Evolutionary conservation across 2,329 filamentous ascomycete genomes (phyloP).

Genomic region (Ophiostoma sp.): DNA sequence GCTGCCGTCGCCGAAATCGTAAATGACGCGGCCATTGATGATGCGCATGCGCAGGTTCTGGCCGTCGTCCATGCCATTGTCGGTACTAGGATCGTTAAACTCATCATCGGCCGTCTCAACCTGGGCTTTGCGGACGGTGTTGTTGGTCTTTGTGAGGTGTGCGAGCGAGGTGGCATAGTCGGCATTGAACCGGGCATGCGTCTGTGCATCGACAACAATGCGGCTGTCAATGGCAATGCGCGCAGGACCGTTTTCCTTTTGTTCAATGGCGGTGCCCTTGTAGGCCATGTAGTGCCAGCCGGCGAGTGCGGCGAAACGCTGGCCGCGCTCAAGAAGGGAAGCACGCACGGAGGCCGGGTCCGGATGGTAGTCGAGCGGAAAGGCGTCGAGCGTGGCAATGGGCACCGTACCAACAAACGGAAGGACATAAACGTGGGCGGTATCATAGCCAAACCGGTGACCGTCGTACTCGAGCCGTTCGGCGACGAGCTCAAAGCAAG

Average conservation of each 20-base stretch:
- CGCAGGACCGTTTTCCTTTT: conserved; percentile 21
- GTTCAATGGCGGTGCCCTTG: conserved; percentile 32
- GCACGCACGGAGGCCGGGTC: conserved; percentile 38
- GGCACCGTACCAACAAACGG: conserved; percentile 43
- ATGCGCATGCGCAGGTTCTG: background rate
- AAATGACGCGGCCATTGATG: background rate
- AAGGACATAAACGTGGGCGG: conserved; percentile 37
- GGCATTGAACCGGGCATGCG: conserved; percentile 31
- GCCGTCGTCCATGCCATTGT: background rate
- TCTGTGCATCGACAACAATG: conserved; percentile 38
- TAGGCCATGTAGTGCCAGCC: conserved; percentile 50
- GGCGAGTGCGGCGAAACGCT: conserved; percentile 44
- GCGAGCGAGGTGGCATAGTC: background rate
- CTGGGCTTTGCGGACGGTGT: conserved; percentile 23
- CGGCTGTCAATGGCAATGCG: conserved; percentile 34
- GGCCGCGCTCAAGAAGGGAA: conserved; percentile 42
- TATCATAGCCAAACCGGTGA: conserved; percentile 43
- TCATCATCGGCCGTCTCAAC: conserved; percentile 23
- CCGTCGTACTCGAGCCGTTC: conserved; percentile 49
- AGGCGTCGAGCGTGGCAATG: conserved; percentile 43
- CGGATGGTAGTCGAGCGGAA: conserved; percentile 45
- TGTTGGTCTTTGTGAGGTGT: conserved; percentile 13
- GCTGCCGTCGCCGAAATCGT: background rate
- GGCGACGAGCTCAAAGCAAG: conserved; percentile 40
- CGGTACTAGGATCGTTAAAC: background rate